Evolutionary conservation across 75 land plant genomes (phyloP).

Genomic region (Pinus albicaulis): DNA sequence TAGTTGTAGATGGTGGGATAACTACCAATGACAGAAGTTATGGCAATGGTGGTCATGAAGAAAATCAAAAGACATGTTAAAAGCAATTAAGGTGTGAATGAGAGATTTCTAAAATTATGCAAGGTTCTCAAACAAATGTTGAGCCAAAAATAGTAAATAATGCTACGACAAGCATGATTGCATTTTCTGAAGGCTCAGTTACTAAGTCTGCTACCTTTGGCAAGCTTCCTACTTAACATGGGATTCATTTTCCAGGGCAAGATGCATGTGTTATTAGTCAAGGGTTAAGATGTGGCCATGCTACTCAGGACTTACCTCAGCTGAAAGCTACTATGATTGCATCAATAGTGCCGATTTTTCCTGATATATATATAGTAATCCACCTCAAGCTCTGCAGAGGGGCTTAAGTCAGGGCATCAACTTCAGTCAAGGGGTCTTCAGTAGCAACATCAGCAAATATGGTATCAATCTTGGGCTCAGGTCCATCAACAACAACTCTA

Average conservation of each 20-base stretch:
- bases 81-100: background rate
- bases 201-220: background rate
- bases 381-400: no score
- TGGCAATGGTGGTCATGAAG: no score
- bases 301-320: background rate
- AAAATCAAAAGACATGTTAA: background rate
- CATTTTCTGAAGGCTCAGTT: background rate
- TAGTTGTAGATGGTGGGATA: no score
- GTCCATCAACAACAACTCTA: no score
- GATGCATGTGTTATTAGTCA: background rate
- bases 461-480: no score
- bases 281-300: background rate
- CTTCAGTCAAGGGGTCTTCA: no score
- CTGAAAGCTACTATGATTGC: no score
- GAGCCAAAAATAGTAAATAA: background rate
- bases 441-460: no score
- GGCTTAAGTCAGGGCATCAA: no score
- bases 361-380: no score
- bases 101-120: background rate
- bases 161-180: background rate
- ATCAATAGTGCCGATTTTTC: no score
- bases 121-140: background rate
- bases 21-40: no score
- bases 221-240: background rate
- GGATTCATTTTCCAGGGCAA: background rate